Base-by-base conservation (phyloP, 495 filamentous ascomycete species). In the Chaetomium fimeti region DNA sequence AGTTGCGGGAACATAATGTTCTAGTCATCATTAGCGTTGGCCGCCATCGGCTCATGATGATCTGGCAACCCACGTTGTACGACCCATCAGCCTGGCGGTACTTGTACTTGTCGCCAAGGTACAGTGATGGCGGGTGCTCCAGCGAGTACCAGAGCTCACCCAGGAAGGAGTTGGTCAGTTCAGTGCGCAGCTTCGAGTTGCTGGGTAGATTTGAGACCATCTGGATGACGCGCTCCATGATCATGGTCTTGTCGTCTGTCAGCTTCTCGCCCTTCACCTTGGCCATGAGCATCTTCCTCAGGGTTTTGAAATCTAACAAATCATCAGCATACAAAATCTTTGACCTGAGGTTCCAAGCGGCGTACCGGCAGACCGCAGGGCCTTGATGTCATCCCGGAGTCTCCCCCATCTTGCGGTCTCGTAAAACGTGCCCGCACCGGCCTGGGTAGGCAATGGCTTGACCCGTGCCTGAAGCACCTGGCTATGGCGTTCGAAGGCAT, bases 191-290 rank as follows among this genome's bases (percentile, higher is more conserved):
- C 70, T 86, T 87, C 9, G 89, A 91, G 63, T 82, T 71, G 40
- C 79, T 72, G 7, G 88, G 88, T 48, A 91, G 78, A 60, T 81
- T 82, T 56, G 85, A 80, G 25, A 91, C 90, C 49, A 93, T 82
- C 76, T 90, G 87, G 69, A 91, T 91, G 57, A 88, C 80, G n/a
- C 81, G 80, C 71, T 93, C 90, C 88, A 92, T 91, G 62, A 89
- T 76, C 78, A 88, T 87, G 22, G 88, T 91, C 79, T 92, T 93
- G 73, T 94, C 91, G 66, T 91, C 86, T 0, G 77, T 66, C 24
- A 85, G 67, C 59, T 87, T 83, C 20, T 89, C 72, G 27, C 80
- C 77, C 62, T 74, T 80, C 27, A 81, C 7, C 72, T 77, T 78
- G 62, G 67, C 64, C 61, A 68, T 61, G 36, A 76, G 48, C 36